Percentiles rank a stretch among this genome's conserved stretches.
Conservation (phyloP, 1,284 basidiomycete genomes). For the Cutaneotrichosporon mucoides region DNA sequence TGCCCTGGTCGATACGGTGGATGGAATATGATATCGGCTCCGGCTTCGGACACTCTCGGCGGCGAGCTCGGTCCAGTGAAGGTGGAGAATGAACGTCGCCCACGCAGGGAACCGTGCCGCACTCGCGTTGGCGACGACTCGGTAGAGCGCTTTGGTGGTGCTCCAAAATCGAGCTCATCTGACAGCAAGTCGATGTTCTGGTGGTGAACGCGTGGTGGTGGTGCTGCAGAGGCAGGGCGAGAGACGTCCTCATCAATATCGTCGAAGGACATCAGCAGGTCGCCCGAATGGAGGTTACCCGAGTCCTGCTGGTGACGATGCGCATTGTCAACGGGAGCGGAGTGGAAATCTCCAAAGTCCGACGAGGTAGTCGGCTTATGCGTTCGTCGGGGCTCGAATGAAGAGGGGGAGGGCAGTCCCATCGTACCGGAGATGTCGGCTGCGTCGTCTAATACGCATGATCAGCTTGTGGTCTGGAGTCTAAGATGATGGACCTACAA, state of each 20-base stretch:
- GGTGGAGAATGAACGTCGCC: constrained; percentile 4
- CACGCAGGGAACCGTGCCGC: neutral
- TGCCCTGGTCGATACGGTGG: neutral
- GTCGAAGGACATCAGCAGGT: constrained; percentile 39
- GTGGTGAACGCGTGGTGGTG: neutral
- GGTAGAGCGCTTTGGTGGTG: neutral
- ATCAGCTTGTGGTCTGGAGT: too few relatives aligned
- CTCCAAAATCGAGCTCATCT: constrained; percentile 5
- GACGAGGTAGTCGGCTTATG: constrained; percentile 11
- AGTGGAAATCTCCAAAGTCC: constrained; percentile 23
- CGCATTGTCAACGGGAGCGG: constrained; percentile 2
- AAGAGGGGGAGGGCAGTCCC: neutral
- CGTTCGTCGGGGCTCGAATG: neutral
- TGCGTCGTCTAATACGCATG: too few relatives aligned
- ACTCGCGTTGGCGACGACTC: constrained; percentile 11
- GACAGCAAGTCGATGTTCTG: constrained; percentile 8
- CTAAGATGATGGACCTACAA: too few relatives aligned
- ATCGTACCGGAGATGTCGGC: neutral
- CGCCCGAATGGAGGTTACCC: constrained; percentile 17
- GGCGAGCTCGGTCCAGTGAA: constrained; percentile 37
- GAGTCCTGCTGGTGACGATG: neutral
- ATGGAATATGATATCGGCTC: constrained; percentile 37
- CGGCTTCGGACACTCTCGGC: constrained; percentile 30
- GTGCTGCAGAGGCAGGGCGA: neutral
- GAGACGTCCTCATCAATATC: constrained; percentile 14